A percentile compares a stretch with the other conserved stretches of the same genome.
Evolutionary conservation across 768 basidiomycete species (phyloP).

Genomic region (Pilatotrama ljubarskyi): DNA sequence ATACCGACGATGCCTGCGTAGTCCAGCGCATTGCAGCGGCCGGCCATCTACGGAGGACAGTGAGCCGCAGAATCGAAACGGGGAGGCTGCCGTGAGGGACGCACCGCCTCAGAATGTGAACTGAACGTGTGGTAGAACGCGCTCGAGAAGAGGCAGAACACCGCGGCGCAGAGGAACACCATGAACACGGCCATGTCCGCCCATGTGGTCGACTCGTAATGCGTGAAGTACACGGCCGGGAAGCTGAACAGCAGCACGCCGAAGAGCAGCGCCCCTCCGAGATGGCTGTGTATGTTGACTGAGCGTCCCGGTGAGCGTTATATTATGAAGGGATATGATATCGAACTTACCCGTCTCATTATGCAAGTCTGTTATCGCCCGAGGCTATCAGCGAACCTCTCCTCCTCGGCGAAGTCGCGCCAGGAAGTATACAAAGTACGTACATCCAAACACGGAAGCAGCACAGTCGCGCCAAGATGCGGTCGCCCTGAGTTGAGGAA

Average conservation of each 20-base stretch:
- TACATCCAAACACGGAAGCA: conserved; percentile 66
- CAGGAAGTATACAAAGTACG: conserved; percentile 29
- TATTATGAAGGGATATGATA: conserved; percentile 10
- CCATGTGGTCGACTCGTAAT: conserved; percentile 58
- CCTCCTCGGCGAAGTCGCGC: neutral
- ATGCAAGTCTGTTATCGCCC: conserved; percentile 56
- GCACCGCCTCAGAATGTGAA: conserved; percentile 72
- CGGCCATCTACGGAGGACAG: conserved; percentile 47
- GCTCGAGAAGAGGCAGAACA: conserved; percentile 72
- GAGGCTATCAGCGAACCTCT: neutral
- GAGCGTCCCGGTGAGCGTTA: conserved; percentile 19
- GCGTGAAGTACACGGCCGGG: conserved; percentile 48
- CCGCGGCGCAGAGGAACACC: conserved; percentile 68
- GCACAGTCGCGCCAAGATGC: conserved; percentile 64
- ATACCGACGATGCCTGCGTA: conserved; percentile 78
- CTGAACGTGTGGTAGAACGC: conserved; percentile 71
- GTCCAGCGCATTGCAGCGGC: conserved; percentile 65
- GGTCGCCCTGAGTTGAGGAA: conserved; percentile 45
- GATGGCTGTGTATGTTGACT: conserved; percentile 89
- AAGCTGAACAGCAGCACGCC: conserved; percentile 54
- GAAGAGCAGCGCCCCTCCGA: conserved; percentile 69
- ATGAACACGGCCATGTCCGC: conserved; percentile 58
- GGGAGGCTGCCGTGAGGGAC: conserved; percentile 21
- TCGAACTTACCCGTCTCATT: conserved; percentile 65
- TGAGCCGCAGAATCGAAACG: neutral